Evolutionary conservation across 1,139 yeast genomes (phyloP).

Genomic region (Protomyces gravidus): DNA sequence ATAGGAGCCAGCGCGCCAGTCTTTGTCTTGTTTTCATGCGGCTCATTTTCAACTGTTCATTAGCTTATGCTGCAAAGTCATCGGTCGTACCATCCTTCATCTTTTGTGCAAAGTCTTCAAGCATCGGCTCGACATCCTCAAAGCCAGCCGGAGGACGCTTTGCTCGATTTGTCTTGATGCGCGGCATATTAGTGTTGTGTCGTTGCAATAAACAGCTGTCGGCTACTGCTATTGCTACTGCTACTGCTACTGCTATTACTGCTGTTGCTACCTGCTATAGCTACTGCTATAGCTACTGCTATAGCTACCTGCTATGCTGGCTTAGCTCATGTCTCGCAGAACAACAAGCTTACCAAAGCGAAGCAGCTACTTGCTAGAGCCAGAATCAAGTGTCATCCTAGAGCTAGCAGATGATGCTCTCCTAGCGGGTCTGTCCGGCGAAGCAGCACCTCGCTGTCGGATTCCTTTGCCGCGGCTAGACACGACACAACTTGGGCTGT

Average conservation of each 20-base stretch:
- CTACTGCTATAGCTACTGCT: no score
- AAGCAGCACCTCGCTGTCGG: slow-evolving; percentile 19
- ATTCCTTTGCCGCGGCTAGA: slow-evolving; percentile 2
- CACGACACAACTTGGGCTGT: neutral
- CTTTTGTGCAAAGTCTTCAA: slow-evolving; percentile 57
- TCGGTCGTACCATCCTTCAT: slow-evolving; percentile 48
- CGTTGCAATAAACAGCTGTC: no score
- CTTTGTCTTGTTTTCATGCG: slow-evolving; percentile 42
- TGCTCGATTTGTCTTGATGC: slow-evolving; percentile 22
- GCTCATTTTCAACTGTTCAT: slow-evolving; percentile 29
- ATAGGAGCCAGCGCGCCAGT: slow-evolving; percentile 70
- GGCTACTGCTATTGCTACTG: no score
- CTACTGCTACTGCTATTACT: no score
- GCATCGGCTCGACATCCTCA: slow-evolving; percentile 63
- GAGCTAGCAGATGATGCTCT: slow-evolving; percentile 15
- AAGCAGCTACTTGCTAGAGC: neutral
- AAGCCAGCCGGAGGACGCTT: slow-evolving; percentile 51
- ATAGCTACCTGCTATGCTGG: neutral
- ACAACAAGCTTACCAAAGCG: neutral
- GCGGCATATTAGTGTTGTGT: slow-evolving; percentile 10
- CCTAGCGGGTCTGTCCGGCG: slow-evolving; percentile 29
- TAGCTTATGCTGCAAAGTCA: neutral
- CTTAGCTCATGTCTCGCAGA: neutral
- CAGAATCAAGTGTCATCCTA: slow-evolving; percentile 18
- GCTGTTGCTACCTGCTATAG: no score